These are phyloP conservation scores for Colletotrichum paranaense DNA, from an alignment of 2,329 filamentous ascomycete species.

Conservation along the genomic window DNA sequence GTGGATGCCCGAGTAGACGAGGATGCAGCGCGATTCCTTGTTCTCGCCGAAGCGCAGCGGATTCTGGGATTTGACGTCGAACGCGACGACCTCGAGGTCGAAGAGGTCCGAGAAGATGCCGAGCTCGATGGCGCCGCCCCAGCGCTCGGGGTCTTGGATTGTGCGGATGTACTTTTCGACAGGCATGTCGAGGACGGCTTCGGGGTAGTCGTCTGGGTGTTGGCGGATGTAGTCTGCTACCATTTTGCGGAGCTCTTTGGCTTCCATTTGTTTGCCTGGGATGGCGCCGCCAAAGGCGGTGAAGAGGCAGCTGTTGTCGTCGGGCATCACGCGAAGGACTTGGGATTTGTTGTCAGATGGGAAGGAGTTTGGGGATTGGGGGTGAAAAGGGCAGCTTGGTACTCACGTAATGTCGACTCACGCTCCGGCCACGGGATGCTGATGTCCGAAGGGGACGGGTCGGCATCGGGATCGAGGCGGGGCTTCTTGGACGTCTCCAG, in stretches of 20 bases:
- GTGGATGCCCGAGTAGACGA: slow-evolving; percentile 93
- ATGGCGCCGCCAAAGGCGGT: slow-evolving; percentile 86
- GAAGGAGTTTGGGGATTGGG: slow-evolving; percentile 44
- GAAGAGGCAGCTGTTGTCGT: slow-evolving; percentile 96
- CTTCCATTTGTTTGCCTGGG: slow-evolving; percentile 61
- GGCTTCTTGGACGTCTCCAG: slow-evolving; percentile 17
- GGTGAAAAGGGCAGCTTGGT: no score
- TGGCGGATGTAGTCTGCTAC: slow-evolving; percentile 83
- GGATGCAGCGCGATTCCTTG: slow-evolving; percentile 74
- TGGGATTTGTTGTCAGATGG: slow-evolving; percentile 50
- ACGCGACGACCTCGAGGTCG: slow-evolving; percentile 84
- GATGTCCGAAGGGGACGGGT: slow-evolving; percentile 35
- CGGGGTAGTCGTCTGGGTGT: slow-evolving; percentile 78
- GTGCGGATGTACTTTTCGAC: slow-evolving; percentile 83
- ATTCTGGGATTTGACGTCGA: slow-evolving; percentile 71
- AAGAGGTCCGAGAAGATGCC: slow-evolving; percentile 87
- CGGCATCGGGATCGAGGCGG: slow-evolving; percentile 1
- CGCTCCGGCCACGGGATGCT: slow-evolving; percentile 61
- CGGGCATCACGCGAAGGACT: slow-evolving; percentile 94
- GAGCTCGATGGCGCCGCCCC: slow-evolving; percentile 94
- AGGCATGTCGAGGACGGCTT: slow-evolving; percentile 79
- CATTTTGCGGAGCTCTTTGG: slow-evolving; percentile 74
- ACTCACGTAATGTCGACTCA: slow-evolving; percentile 62
- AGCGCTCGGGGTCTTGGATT: slow-evolving; percentile 83
- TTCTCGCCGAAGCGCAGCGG: slow-evolving; percentile 79